Percentiles rank a stretch among this genome's conserved stretches.
phyloP scores from a whole-genome alignment of 1,284 basidiomycete species.

The Ganoderma boninense region DNA sequence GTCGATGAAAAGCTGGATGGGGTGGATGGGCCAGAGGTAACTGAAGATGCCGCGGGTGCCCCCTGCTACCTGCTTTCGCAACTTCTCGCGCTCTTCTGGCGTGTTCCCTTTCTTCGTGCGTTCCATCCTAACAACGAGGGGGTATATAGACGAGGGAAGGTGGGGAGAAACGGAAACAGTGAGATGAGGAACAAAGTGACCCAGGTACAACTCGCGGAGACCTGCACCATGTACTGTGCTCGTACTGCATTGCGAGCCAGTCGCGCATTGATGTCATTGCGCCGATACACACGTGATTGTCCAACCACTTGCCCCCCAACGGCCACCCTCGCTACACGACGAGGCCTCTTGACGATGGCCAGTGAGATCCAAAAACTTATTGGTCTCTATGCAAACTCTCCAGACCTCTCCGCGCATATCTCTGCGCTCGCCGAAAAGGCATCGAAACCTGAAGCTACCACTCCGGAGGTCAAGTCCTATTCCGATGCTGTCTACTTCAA shows the following conservation, averaged over 20 bases:
- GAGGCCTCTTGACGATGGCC: conserved; percentile 7
- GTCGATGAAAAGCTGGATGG: conserved; percentile 37
- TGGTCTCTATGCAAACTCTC: conserved; percentile 53
- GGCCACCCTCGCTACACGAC: conserved; percentile 15
- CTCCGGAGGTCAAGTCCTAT: conserved; percentile 80
- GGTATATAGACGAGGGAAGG: background rate
- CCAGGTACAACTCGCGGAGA: background rate
- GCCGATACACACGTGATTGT: conserved; percentile 27
- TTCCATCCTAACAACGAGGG: conserved; percentile 18
- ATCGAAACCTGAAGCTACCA: conserved; percentile 31
- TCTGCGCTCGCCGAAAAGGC: conserved; percentile 44
- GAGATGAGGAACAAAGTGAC: background rate
- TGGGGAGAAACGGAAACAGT: background rate
- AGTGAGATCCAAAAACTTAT: conserved; percentile 50
- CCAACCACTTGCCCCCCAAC: conserved; percentile 5
- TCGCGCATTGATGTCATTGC: conserved; percentile 19
- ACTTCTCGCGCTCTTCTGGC: conserved; percentile 26
- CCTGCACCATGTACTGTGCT: background rate
- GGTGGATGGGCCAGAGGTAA: conserved; percentile 36
- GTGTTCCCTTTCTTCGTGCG: conserved; percentile 14
- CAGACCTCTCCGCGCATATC: conserved; percentile 54
- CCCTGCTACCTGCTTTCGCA: conserved; percentile 29
- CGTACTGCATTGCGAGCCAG: too few relatives aligned
- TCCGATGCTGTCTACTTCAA: conserved; percentile 87
- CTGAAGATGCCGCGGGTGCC: conserved; percentile 30